Evolutionary conservation across 177 flowering plant species (phyloP).

Genomic region (Telopea speciosissima): DNA sequence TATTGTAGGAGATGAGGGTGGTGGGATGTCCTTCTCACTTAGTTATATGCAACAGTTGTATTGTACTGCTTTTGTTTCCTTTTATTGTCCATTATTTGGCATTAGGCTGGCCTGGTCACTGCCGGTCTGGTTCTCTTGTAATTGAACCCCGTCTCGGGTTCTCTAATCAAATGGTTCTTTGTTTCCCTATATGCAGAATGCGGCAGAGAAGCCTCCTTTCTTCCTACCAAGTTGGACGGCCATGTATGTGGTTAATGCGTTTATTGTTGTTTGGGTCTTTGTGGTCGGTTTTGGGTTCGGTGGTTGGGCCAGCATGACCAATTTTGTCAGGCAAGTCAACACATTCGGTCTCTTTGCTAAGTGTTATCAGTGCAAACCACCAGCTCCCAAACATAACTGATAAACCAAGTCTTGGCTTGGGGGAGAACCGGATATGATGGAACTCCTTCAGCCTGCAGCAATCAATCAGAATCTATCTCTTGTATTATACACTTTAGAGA

Average conservation of each 20-base stretch:
- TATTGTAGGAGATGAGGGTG: constrained; percentile 16
- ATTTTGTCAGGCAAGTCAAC: constrained; percentile 69
- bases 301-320: constrained; percentile 91
- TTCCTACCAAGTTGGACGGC: constrained; percentile 81
- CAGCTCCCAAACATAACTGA: constrained; percentile 33
- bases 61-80: background rate
- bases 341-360: constrained; percentile 87
- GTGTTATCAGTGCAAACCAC: constrained; percentile 69
- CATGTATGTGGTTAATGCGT: constrained; percentile 58
- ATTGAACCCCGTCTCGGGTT: too few relatives aligned
- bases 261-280: constrained; percentile 66
- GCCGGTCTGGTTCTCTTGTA: too few relatives aligned
- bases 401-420: background rate
- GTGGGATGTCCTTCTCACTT: constrained; percentile 44
- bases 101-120: too few relatives aligned
- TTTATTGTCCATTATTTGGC: too few relatives aligned
- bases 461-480: constrained; percentile 1
- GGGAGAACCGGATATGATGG: background rate
- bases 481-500: constrained; percentile 31
- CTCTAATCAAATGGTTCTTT: background rate
- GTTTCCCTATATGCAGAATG: constrained; percentile 74
- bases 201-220: constrained; percentile 85
- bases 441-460: too few relatives aligned
- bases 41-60: constrained; percentile 33
- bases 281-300: constrained; percentile 86